These are phyloP conservation scores for Pistacia vera DNA, from an alignment of 345 rosid species.

Conservation along the genomic window DNA sequence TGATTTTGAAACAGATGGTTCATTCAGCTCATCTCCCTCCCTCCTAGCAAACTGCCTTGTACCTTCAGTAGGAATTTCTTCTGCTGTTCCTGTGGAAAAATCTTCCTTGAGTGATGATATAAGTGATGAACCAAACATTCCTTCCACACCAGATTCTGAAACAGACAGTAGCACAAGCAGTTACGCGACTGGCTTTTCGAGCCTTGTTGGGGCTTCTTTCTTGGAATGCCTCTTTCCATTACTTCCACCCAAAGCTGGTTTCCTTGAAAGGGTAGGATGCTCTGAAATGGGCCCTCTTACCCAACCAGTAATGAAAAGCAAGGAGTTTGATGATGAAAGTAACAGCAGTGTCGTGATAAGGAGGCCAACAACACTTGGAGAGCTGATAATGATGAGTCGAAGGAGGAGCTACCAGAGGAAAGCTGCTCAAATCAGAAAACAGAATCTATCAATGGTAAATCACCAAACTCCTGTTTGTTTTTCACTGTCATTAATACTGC, in stretches of 20 bases:
- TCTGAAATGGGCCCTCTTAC: slow-evolving; percentile 25
- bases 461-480: slow-evolving; percentile 19
- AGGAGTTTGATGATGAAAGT: slow-evolving; percentile 20
- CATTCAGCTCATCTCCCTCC: slow-evolving; percentile 62
- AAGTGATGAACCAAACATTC: slow-evolving; percentile 28
- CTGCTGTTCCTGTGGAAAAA: slow-evolving; percentile 43
- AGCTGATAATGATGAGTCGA: slow-evolving; percentile 79
- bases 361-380: slow-evolving; percentile 70
- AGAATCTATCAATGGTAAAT: slow-evolving; percentile 59
- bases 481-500: slow-evolving; percentile 3
- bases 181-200: slow-evolving; percentile 61
- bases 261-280: slow-evolving; percentile 34
- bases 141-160: slow-evolving; percentile 62
- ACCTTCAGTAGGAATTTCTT: slow-evolving; percentile 31
- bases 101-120: slow-evolving; percentile 26
- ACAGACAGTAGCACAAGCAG: slow-evolving; percentile 67
- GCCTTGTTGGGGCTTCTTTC: slow-evolving; percentile 73
- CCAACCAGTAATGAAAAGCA: slow-evolving; percentile 25
- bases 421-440: slow-evolving; percentile 56
- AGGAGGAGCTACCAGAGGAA: slow-evolving; percentile 72
- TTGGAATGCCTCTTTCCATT: slow-evolving; percentile 87
- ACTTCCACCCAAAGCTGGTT: slow-evolving; percentile 48
- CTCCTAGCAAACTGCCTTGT: slow-evolving; percentile 46
- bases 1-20: slow-evolving; percentile 47
- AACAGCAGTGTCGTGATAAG: slow-evolving; percentile 35